These are phyloP conservation scores for Logfia minima DNA, from an alignment of 129 eudicot species.

Conservation along the genomic window DNA sequence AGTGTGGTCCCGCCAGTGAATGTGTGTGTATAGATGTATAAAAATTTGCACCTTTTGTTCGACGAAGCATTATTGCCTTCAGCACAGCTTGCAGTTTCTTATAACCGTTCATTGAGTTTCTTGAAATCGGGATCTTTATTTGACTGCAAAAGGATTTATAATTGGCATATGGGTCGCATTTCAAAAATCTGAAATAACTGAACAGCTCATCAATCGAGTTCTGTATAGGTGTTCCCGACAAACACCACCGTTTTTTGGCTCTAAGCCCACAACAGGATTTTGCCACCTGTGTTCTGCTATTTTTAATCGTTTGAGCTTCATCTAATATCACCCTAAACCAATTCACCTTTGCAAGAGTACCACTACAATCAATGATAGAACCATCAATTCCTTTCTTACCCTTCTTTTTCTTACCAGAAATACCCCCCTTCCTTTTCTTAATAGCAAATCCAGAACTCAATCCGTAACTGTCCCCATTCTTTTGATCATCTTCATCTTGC, in stretches of 20 bases:
- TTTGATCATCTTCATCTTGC: slow-evolving; percentile 70
- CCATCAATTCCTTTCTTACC: slow-evolving; percentile 58
- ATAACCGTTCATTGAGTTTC: slow-evolving; percentile 65
- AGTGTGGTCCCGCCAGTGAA: background rate
- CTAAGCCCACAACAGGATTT: slow-evolving; percentile 90
- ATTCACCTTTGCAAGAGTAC: slow-evolving; percentile 77
- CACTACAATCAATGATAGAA: slow-evolving; percentile 55
- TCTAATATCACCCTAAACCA: slow-evolving; percentile 89
- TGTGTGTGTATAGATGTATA: background rate
- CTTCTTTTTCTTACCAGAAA: slow-evolving; percentile 61
- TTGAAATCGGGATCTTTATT: slow-evolving; percentile 68
- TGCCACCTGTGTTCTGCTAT: slow-evolving; percentile 83
- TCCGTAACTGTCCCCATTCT: slow-evolving; percentile 59
- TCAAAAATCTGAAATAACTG: slow-evolving; percentile 89
- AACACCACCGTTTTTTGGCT: slow-evolving; percentile 93
- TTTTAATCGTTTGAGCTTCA: slow-evolving; percentile 98
- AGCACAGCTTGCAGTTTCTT: slow-evolving; percentile 81
- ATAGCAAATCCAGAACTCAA: slow-evolving; percentile 50
- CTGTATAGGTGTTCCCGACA: slow-evolving; percentile 97
- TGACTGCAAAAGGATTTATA: slow-evolving; percentile 54
- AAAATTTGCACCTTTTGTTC: slow-evolving; percentile 81
- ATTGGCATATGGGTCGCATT: slow-evolving; percentile 66
- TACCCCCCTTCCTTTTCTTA: slow-evolving; percentile 47
- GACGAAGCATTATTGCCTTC: slow-evolving; percentile 86
- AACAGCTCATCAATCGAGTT: slow-evolving; percentile 84